Conservation (phyloP, 2,329 filamentous ascomycete species). For the Aspergillus sp. region DNA sequence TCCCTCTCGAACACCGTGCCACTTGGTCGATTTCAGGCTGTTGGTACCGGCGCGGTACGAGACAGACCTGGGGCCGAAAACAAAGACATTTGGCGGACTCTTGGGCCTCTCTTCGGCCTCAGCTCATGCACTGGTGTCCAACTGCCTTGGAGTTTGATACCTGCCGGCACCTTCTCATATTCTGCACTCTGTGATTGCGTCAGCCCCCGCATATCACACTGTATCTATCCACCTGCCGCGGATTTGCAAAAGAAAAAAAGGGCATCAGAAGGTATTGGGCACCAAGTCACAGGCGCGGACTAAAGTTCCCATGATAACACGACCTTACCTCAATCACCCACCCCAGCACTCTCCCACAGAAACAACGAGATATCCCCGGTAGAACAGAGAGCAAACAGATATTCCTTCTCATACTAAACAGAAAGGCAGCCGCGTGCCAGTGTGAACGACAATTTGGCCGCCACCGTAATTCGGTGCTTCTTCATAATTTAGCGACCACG, state of each 20-base stretch:
- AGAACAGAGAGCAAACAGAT: background rate
- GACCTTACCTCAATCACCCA: background rate
- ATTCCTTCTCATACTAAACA: background rate
- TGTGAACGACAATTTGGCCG: background rate
- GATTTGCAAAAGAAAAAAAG: background rate
- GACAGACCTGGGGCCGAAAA: slow-evolving; percentile 12
- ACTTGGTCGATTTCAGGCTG: slow-evolving; percentile 18
- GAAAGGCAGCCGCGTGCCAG: background rate
- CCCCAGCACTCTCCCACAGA: background rate
- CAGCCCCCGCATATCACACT: slow-evolving; percentile 11
- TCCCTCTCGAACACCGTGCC: slow-evolving; percentile 16
- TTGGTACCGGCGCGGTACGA: slow-evolving; percentile 19
- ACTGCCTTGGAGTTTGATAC: slow-evolving; percentile 24
- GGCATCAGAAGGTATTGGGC: slow-evolving; percentile 7
- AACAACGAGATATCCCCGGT: background rate
- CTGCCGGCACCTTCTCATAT: slow-evolving; percentile 21
- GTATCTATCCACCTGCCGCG: slow-evolving; percentile 4
- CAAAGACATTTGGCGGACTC: slow-evolving; percentile 6
- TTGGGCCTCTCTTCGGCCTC: slow-evolving; percentile 8
- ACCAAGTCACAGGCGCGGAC: slow-evolving; percentile 2
- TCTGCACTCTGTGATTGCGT: slow-evolving; percentile 22
- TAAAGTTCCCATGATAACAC: background rate
- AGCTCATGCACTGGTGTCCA: slow-evolving; percentile 37
- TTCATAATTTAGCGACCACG: slow-evolving; percentile 2
- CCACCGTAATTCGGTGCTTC: slow-evolving; percentile 2